These are phyloP conservation scores for Rhodocollybia butyracea DNA, from an alignment of 768 basidiomycete species.

Conservation along the genomic window DNA sequence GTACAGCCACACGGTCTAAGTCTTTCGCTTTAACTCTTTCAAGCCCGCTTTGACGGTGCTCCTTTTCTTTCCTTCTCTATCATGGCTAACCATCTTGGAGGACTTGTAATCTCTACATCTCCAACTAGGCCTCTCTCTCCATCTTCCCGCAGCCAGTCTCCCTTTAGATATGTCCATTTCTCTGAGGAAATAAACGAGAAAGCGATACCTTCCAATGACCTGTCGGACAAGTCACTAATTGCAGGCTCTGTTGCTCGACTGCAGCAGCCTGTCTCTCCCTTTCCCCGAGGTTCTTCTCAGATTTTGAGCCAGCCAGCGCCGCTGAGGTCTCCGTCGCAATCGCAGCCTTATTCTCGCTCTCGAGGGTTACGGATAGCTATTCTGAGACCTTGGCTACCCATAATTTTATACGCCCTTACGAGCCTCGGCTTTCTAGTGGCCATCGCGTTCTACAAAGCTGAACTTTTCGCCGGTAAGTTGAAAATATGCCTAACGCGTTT, in stretches of 20 bases:
- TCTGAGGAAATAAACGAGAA: background rate
- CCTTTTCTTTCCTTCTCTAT: slow-evolving; percentile 11
- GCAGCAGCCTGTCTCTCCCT: background rate
- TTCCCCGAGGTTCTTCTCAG: background rate
- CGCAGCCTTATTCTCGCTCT: slow-evolving; percentile 38
- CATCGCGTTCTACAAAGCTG: slow-evolving; percentile 78
- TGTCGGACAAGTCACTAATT: background rate
- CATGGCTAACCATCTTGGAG: slow-evolving; percentile 1
- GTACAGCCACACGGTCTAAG: background rate
- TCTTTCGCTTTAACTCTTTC: slow-evolving; percentile 4
- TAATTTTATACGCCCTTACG: slow-evolving; percentile 74
- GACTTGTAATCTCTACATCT: slow-evolving; percentile 15
- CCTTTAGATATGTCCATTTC: slow-evolving; percentile 4
- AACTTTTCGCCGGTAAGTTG: slow-evolving; percentile 76
- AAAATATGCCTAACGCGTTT: background rate
- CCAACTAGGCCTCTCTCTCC: slow-evolving; percentile 8
- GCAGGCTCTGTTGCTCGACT: background rate
- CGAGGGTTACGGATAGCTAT: slow-evolving; percentile 52
- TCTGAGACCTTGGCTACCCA: slow-evolving; percentile 70
- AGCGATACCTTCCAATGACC: background rate
- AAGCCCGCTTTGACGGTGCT: background rate
- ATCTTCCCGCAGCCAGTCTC: slow-evolving; percentile 5
- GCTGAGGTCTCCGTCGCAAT: slow-evolving; percentile 4
- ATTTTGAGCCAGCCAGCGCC: background rate
- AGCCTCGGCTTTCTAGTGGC: slow-evolving; percentile 75